Percentiles rank a stretch among this genome's conserved stretches.
These are phyloP conservation scores for Blastomyces gilchristii DNA, from an alignment of 2,329 filamentous ascomycete species.

Conservation along the genomic window DNA sequence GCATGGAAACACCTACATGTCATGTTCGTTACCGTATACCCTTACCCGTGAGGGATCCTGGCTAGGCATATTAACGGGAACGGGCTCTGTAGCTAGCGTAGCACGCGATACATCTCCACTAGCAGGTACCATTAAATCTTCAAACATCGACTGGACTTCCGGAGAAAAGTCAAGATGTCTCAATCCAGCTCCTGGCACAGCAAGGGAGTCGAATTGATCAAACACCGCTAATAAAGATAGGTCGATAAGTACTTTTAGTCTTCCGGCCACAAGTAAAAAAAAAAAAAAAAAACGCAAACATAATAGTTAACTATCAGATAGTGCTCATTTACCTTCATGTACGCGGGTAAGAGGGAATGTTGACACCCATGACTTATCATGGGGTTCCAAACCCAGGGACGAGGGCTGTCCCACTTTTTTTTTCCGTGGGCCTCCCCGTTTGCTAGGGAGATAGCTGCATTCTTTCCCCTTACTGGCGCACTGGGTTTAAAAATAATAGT, in stretches of 20 bases:
- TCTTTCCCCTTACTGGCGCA: slow-evolving; percentile 32
- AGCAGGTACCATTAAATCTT: slow-evolving; percentile 25
- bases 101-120: slow-evolving; percentile 20
- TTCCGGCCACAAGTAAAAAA: not conserved
- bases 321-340: slow-evolving; percentile 14
- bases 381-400: slow-evolving; percentile 3
- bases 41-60: slow-evolving; percentile 26
- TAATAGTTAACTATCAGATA: not conserved
- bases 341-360: slow-evolving; percentile 12
- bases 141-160: slow-evolving; percentile 31
- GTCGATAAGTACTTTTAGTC: not conserved
- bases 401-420: slow-evolving; percentile 23
- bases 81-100: slow-evolving; percentile 23
- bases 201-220: slow-evolving; percentile 33
- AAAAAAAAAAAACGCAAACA: not conserved
- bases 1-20: slow-evolving; percentile 27
- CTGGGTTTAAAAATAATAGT: slow-evolving; percentile 16
- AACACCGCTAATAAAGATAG: slow-evolving; percentile 27
- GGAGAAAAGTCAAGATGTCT: slow-evolving; percentile 31
- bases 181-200: slow-evolving; percentile 32
- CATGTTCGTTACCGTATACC: slow-evolving; percentile 32
- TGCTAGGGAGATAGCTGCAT: slow-evolving; percentile 36
- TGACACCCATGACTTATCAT: slow-evolving; percentile 10
- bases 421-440: slow-evolving; percentile 35
- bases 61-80: slow-evolving; percentile 19